Conservation (phyloP, 768 basidiomycete genomes). For the Lentinula edodes region DNA sequence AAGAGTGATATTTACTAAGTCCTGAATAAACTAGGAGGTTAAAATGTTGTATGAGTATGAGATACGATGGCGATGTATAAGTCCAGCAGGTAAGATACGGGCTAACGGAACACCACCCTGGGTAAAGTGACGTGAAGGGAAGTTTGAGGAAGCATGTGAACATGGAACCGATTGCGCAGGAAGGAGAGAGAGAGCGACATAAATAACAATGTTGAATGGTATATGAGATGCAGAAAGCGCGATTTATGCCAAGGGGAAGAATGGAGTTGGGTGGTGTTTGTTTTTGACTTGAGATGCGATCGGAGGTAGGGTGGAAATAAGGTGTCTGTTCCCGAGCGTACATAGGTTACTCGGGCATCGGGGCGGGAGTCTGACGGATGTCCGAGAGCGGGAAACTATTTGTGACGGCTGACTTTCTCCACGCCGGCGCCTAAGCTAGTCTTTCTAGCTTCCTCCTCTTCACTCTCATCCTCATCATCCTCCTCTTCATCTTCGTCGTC, state of each 20-base stretch:
- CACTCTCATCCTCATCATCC: slow-evolving; percentile 8
- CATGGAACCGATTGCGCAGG: background rate
- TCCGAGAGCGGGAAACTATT: slow-evolving; percentile 4
- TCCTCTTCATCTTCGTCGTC: slow-evolving; percentile 9
- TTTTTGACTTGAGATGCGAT: no score
- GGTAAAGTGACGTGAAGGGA: no score
- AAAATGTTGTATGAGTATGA: background rate
- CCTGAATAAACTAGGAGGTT: background rate
- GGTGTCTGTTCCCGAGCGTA: no score
- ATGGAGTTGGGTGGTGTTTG: background rate
- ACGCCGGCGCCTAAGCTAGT: slow-evolving; percentile 28
- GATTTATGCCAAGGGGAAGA: background rate
- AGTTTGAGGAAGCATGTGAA: no score
- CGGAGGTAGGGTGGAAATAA: background rate
- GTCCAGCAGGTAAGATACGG: no score
- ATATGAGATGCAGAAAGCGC: background rate
- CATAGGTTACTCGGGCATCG: background rate
- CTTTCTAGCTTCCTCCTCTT: slow-evolving; percentile 15
- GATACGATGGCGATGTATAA: background rate
- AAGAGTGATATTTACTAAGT: background rate
- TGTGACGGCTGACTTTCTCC: slow-evolving; percentile 29
- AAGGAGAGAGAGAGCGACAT: background rate
- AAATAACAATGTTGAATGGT: background rate
- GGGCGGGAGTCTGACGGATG: background rate
- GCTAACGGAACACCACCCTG: no score